Percentiles rank a stretch among this genome's conserved stretches.
phyloP scores from a whole-genome alignment of 2,329 filamentous ascomycete species.

The Daldinia sp. region DNA sequence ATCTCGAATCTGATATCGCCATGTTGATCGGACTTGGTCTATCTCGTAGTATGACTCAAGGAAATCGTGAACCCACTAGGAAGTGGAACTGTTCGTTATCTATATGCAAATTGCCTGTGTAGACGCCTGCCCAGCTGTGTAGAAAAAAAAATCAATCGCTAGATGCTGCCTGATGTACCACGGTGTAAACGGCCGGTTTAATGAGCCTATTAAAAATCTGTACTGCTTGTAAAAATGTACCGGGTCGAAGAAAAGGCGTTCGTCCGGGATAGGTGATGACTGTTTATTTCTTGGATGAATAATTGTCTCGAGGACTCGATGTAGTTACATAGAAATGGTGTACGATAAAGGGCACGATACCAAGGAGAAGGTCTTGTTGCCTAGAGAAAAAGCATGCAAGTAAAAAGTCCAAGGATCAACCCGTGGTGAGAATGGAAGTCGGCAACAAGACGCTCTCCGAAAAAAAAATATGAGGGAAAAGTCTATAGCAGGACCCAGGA shows the following conservation, averaged over 20 bases:
- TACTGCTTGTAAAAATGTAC: constrained; percentile 22
- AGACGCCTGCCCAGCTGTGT: constrained; percentile 20
- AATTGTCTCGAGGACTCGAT: constrained; percentile 21
- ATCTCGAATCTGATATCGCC: constrained; percentile 42
- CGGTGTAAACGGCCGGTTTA: constrained; percentile 16
- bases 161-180: constrained; percentile 33
- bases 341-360: constrained; percentile 30
- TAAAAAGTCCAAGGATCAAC: constrained; percentile 65
- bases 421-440: constrained; percentile 58
- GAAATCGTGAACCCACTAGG: constrained; percentile 31
- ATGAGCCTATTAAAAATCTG: constrained; percentile 29
- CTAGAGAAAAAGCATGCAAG: constrained; percentile 39
- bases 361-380: constrained; percentile 27
- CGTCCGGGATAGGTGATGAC: constrained; percentile 13
- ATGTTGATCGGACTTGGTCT: constrained; percentile 35
- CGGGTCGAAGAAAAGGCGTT: constrained; percentile 13
- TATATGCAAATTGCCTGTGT: constrained; percentile 11
- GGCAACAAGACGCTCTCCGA: constrained; percentile 44
- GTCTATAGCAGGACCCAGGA: constrained; percentile 7
- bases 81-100: constrained; percentile 23
- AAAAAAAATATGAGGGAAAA: constrained; percentile 36
- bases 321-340: constrained; percentile 22
- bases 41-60: constrained; percentile 22
- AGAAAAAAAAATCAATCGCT: constrained; percentile 35
- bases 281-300: constrained; percentile 24